Evolutionary conservation across 208 protist genomes (phyloP), one percentile per base, ranked within the genome.

Genomic region (Trypanosoma scelopori): DNA sequence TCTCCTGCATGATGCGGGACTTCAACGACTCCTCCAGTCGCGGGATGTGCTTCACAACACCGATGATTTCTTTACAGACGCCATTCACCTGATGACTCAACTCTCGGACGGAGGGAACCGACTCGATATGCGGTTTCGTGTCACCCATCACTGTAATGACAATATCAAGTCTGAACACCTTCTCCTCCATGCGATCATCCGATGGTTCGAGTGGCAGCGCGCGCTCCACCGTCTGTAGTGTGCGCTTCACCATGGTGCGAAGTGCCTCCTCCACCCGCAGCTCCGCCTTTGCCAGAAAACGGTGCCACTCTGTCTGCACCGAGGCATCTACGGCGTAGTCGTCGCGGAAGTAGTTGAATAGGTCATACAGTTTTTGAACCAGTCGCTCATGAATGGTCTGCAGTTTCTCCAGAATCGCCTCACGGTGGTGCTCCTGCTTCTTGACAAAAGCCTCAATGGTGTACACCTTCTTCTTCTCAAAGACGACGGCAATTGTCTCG

Each of bases 401-500:
- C 30, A 98, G 78, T 69, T 95, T 93, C 45, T 78, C 69, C n/a
- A 75, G 55, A 2, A 97, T 84, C 22, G 68, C 64, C 27, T 67
- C 76, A 43, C 92, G 85, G 78, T 98, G 93, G 5, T 60, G 22
- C 49, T 79, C 48, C 76, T 99, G 96, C 69, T 84, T 82, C 61
- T 87, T 72, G 42, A 88, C 65, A 61, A 99, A 99, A 3, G 78
- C 75, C 23, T 90, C 82, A 23, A 85, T 77, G 25, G 81, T 79
- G 78, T 98, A 98, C 27, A 98, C 87, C 49, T 88, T 85, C 70
- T 98, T 98, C 69, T 89, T 93, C 78, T 98, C 89, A 67, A 98
- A 97, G n/a, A 90, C 75, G 49, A 98, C 88, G 1, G 96, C 86
- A n/a, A 95, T 65, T 49, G 91, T 98, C 47, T 97, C 91, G 5